Base-by-base conservation (phyloP, 164 flowering plant species). In the Macadamia integrifolia region DNA sequence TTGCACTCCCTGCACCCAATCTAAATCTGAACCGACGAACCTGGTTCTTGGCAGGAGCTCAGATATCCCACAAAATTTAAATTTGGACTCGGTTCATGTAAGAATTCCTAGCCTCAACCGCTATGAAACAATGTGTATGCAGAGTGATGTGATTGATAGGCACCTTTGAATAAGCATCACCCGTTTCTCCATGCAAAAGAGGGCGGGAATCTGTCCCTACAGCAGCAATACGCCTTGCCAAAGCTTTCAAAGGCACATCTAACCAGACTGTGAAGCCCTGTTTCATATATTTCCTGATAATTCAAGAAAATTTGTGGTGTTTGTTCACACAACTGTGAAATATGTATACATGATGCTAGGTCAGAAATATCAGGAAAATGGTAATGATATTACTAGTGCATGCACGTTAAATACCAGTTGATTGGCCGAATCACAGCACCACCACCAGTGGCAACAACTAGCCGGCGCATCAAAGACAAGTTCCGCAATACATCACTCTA, bases 361-460 rank as follows among this genome's bases (percentile, higher is more conserved):
- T 28, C 9, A 58, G 14, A 13, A 61, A 62, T 46, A 29, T 61
- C 48, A 66, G 13, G 31, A 63, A 57, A 32, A 40, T 7, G n/a
- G 1, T 15, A 40, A 46, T 46, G 18, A 18, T 58, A 56, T n/a
- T 48, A 49, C 31, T 63, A 48, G 7, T 29, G 46, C 10, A 28
- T 49, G 15, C 53, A 46, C 1, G 28, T 60, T 59, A 29, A 50
- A 61, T 79, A 92, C 99, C 97, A 94, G 74, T 92, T 94, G 63
- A 84, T 56, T 30, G 91, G 86, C 62, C 90, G 78, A 29, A 84
- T 73, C 42, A 92, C 99, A 6, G 91, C 97, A 77, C 99, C 99
- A 64, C 99, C 99, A 60, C 97, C 97, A 44, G 99, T 92, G 28
- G 99, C 92, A 77, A 92, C 86, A 73, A 94, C 97, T 52, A 84